Evolutionary conservation across 169 alveolate species (phyloP).

Genomic region (Theileria luwenshuni): DNA sequence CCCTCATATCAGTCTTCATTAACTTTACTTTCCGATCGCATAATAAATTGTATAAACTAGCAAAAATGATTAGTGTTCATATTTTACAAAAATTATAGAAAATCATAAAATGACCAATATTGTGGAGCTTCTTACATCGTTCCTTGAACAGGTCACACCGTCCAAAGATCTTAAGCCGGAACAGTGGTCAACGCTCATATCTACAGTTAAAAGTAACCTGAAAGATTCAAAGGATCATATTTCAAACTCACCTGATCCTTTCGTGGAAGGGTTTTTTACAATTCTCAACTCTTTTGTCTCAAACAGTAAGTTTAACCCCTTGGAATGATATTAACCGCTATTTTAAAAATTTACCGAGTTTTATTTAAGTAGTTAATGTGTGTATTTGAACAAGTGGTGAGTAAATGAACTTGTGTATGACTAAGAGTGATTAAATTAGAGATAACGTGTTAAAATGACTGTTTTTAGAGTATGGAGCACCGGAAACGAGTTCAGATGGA

Average conservation of each 20-base stretch:
- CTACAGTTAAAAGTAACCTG: conserved; percentile 14
- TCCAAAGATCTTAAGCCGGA: background rate
- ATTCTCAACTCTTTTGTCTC: conserved; percentile 25
- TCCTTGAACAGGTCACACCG: conserved; percentile 42
- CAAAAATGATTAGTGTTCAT: conserved; percentile 15
- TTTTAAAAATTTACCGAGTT: too few species aligned
- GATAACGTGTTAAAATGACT: background rate
- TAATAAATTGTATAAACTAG: conserved; percentile 7
- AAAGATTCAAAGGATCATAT: conserved; percentile 23
- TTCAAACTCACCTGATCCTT: conserved; percentile 37
- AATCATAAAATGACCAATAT: conserved; percentile 17
- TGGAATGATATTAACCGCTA: too few species aligned
- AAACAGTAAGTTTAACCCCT: conserved; percentile 35
- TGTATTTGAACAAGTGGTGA: background rate
- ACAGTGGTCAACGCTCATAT: conserved; percentile 8
- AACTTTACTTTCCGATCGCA: conserved; percentile 37
- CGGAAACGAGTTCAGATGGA: background rate
- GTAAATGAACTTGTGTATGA: background rate
- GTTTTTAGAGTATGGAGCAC: conserved; percentile 4
- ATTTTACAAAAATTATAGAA: background rate
- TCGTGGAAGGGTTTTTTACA: conserved; percentile 36
- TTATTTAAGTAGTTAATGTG: background rate
- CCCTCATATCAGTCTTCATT: conserved; percentile 16
- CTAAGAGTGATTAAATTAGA: too few species aligned
- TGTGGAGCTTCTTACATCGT: conserved; percentile 37